Conservation (phyloP, 1,284 basidiomycete genomes). For the Malassezia nana region DNA sequence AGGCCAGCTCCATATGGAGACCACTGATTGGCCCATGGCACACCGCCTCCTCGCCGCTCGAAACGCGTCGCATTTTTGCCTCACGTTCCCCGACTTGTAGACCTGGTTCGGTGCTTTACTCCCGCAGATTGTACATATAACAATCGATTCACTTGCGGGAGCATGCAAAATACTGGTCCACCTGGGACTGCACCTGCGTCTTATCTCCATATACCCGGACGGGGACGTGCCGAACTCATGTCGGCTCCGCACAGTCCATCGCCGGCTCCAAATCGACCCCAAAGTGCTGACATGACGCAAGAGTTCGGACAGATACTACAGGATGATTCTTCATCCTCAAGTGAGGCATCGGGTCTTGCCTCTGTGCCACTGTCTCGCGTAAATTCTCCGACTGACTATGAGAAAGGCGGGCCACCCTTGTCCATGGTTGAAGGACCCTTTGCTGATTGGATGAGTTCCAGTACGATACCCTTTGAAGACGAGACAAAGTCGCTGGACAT, state of each 20-base stretch:
- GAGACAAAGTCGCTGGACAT: not conserved
- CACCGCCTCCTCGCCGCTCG: not conserved
- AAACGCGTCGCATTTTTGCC: not conserved
- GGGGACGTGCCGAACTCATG: not conserved
- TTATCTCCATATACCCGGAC: not conserved
- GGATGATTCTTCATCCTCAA: not conserved
- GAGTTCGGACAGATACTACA: not conserved
- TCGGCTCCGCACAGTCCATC: not conserved
- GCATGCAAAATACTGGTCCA: not conserved
- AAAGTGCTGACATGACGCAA: not conserved
- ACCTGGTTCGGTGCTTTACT: not conserved
- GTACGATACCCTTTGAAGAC: not conserved
- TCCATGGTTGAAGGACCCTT: not conserved
- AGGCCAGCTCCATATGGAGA: not conserved
- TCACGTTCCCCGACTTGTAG: not conserved
- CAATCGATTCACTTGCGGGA: not conserved
- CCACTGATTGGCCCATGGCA: not conserved
- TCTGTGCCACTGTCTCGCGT: not conserved
- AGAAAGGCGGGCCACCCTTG: not conserved
- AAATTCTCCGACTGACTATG: not conserved
- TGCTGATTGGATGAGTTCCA: slow-evolving; percentile 1
- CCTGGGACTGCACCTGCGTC: not conserved
- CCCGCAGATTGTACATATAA: not conserved
- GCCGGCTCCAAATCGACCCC: not conserved
- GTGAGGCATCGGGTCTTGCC: not conserved